These are phyloP conservation scores for Lentinula sp. DNA, from an alignment of 768 basidiomycete genomes.

Conservation along the genomic window DNA sequence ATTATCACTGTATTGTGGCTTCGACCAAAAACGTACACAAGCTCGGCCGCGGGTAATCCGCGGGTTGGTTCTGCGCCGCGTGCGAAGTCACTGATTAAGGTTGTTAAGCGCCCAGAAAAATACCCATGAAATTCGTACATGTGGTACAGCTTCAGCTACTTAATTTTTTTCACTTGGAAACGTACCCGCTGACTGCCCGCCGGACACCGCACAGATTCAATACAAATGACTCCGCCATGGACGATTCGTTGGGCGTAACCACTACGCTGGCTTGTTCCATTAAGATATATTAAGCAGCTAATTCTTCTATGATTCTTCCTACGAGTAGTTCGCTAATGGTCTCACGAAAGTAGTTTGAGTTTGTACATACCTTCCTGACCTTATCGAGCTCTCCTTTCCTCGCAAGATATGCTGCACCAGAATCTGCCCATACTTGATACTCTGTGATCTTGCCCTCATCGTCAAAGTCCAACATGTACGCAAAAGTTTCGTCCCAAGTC, in stretches of 20 bases:
- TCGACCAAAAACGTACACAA: neutral
- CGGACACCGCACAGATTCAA: no score
- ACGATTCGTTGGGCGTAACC: no score
- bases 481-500: slow-evolving; percentile 58
- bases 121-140: no score
- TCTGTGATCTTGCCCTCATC: slow-evolving; percentile 44
- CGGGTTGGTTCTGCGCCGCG: neutral
- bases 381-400: slow-evolving; percentile 39
- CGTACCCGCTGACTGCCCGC: no score
- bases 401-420: slow-evolving; percentile 58
- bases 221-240: no score
- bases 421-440: slow-evolving; percentile 68
- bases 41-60: neutral
- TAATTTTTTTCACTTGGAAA: neutral
- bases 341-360: neutral
- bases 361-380: slow-evolving; percentile 11
- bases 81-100: neutral
- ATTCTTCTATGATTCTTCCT: neutral
- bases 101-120: neutral
- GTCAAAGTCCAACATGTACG: slow-evolving; percentile 57
- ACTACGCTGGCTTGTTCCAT: no score
- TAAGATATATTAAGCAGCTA: no score
- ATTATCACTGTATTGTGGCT: neutral
- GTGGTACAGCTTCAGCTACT: neutral
- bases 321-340: neutral